Conservation (phyloP, 495 filamentous ascomycete genomes). For the Penicillium coprophilum region DNA sequence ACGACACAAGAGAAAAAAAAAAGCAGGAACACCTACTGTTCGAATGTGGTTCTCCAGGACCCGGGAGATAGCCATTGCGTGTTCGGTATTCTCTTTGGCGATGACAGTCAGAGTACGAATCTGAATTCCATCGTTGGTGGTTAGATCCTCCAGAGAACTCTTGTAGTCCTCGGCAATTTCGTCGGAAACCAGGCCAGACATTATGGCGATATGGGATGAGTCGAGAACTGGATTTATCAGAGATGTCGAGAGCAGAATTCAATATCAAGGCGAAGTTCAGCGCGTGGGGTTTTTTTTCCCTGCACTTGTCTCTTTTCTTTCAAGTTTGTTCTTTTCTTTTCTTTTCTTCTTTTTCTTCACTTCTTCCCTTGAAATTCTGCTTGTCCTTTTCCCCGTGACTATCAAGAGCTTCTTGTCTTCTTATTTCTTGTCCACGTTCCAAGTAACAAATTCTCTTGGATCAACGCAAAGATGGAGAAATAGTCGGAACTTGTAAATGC, state of each 20-base stretch:
- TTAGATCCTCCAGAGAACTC: slow-evolving; percentile 86
- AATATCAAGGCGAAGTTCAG: not conserved
- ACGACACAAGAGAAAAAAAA: slow-evolving; percentile 15
- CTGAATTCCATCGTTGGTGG: slow-evolving; percentile 82
- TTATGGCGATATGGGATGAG: slow-evolving; percentile 46
- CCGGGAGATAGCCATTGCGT: slow-evolving; percentile 86
- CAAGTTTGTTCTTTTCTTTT: slow-evolving; percentile 13
- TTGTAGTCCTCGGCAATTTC: slow-evolving; percentile 95
- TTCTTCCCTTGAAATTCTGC: slow-evolving; percentile 17
- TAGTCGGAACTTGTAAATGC: slow-evolving; percentile 52
- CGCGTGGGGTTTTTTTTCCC: slow-evolving; percentile 15
- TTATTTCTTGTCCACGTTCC: slow-evolving; percentile 35
- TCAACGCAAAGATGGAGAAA: slow-evolving; percentile 43
- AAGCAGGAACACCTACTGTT: slow-evolving; percentile 64
- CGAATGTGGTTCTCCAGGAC: slow-evolving; percentile 89
- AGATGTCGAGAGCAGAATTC: slow-evolving; percentile 3
- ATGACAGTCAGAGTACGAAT: slow-evolving; percentile 96
- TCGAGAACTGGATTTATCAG: slow-evolving; percentile 1
- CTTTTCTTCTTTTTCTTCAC: slow-evolving; percentile 18
- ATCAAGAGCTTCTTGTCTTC: slow-evolving; percentile 35
- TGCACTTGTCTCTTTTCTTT: slow-evolving; percentile 17
- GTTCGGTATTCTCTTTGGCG: slow-evolving; percentile 92
- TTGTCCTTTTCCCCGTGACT: slow-evolving; percentile 21
- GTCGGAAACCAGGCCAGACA: slow-evolving; percentile 73
- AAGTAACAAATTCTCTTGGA: slow-evolving; percentile 27